Evolutionary conservation across 140 eudicot species (phyloP), one percentile per base, ranked within the genome.

Genomic region (Artemisia princeps): DNA sequence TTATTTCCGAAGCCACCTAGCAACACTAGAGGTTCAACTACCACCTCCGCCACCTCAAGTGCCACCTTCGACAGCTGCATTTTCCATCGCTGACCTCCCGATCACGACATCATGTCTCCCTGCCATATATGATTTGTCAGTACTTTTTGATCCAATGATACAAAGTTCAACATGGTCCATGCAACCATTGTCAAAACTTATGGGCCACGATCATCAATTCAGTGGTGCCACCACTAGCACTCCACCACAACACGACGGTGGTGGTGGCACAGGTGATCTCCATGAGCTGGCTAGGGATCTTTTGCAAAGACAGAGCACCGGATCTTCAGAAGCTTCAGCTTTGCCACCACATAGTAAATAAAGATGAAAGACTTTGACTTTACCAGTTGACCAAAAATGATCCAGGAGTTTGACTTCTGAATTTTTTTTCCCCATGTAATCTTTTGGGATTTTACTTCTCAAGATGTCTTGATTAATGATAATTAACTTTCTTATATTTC

Each of bases 1-100:
- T 15, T 90, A 87, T 82, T 68, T 84, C 57, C 95, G 87, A 82
- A 79, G 88, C 66, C 95, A 87, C 72, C 79, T 90, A 2, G 80
- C 95, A 68, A 73, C 86, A 63, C 75, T 87, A 62, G 87, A 90
- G 80, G 73, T 84, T 66, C 86, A 94, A 65, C 94, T 86, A 16
- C 88, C 85, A 9, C 75, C 75, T 19, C 82, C 72, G 3, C 82
- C 85, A 1, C 72, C 77, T 0, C 91, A 67, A 40, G 76, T 61
- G 13, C 69, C 69, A 15, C 20, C 65, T 45, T 52, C 71, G 0
- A 55, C 84, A 0, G 76, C 76, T 0, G 72, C 75, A 9, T 68
- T 80, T 14, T 76, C 95, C 42, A 82, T 84, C n/a, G 22, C 78
- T 1, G 83, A 82, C 77, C 86, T 87, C 65, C 97, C 94, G 4